These are phyloP conservation scores for Adiantum capillusveneris DNA, from an alignment of 75 land plant species.

Conservation along the genomic window DNA sequence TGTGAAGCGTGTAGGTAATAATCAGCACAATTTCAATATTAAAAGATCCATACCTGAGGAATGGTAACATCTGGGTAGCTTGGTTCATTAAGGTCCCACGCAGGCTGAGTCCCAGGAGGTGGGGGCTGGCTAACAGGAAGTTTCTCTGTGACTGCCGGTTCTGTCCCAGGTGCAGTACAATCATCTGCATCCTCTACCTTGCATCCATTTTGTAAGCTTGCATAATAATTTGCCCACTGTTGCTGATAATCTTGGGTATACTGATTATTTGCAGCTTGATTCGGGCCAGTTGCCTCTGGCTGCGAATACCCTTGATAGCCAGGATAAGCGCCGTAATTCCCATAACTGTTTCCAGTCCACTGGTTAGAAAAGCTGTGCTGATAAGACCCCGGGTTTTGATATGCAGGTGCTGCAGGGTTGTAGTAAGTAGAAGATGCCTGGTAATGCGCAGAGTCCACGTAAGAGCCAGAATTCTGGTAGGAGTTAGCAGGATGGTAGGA, in stretches of 20 bases:
- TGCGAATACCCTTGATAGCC: conserved; percentile 17
- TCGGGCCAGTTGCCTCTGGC: conserved; percentile 23
- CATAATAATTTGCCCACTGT: conserved; percentile 72
- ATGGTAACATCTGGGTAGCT: conserved; percentile 19
- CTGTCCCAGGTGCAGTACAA: conserved; percentile 63
- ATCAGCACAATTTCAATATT: too few species aligned
- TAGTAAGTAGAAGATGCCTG: conserved; percentile 57
- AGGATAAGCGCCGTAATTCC: conserved; percentile 33
- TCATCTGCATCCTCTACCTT: conserved; percentile 26
- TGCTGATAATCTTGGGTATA: conserved; percentile 55
- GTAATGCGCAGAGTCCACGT: conserved; percentile 64
- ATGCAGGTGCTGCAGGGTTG: conserved; percentile 49
- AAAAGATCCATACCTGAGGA: conserved; percentile 40
- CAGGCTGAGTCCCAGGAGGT: conserved; percentile 49
- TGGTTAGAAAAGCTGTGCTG: conserved; percentile 32
- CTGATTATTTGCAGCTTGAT: conserved; percentile 15
- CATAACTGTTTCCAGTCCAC: conserved; percentile 57
- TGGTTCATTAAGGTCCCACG: conserved; percentile 45
- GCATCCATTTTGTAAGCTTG: conserved; percentile 15
- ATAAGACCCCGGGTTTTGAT: conserved; percentile 69
- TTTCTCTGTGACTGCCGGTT: conserved; percentile 24
- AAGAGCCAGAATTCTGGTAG: conserved; percentile 71
- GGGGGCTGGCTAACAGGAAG: conserved; percentile 46
- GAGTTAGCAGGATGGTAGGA: conserved; percentile 75
- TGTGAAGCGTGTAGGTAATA: too few species aligned